These are phyloP conservation scores for Candida incommunis DNA, from an alignment of 805 yeast species.

Conservation along the genomic window DNA sequence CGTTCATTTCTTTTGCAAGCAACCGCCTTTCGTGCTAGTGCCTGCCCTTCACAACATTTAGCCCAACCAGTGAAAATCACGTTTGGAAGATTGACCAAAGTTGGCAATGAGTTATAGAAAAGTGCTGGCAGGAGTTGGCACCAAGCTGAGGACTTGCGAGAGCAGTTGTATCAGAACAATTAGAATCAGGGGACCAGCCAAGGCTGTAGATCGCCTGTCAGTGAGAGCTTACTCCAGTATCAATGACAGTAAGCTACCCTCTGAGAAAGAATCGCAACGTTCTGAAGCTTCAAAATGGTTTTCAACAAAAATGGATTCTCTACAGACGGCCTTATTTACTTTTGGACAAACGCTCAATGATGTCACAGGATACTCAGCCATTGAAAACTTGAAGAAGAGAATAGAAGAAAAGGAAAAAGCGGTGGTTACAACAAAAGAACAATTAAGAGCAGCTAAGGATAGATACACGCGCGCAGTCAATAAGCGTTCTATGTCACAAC, in stretches of 20 bases:
- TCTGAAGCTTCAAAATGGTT: constrained; percentile 15
- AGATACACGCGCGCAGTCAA: constrained; percentile 48
- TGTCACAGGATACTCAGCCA: constrained; percentile 74
- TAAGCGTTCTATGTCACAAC: constrained; percentile 55
- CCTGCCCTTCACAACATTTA: no score
- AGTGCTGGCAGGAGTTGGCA: no score
- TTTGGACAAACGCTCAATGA: constrained; percentile 54
- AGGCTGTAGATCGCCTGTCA: no score
- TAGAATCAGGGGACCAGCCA: no score
- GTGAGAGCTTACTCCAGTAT: no score
- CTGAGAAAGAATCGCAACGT: constrained; percentile 15
- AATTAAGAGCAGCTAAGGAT: constrained; percentile 34
- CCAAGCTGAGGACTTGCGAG: no score
- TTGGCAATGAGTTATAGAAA: no score
- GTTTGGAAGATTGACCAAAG: no score
- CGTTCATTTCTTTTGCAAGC: no score
- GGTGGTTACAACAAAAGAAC: constrained; percentile 32
- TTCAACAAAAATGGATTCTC: constrained; percentile 16
- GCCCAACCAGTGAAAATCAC: no score
- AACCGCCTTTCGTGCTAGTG: no score
- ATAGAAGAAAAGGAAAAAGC: constrained; percentile 42
- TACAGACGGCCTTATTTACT: constrained; percentile 19
- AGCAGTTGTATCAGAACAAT: no score
- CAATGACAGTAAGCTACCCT: constrained; percentile 14
- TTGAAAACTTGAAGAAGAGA: constrained; percentile 48